Conservation (phyloP, 257 asterid species). For the Primulina eburnea region DNA sequence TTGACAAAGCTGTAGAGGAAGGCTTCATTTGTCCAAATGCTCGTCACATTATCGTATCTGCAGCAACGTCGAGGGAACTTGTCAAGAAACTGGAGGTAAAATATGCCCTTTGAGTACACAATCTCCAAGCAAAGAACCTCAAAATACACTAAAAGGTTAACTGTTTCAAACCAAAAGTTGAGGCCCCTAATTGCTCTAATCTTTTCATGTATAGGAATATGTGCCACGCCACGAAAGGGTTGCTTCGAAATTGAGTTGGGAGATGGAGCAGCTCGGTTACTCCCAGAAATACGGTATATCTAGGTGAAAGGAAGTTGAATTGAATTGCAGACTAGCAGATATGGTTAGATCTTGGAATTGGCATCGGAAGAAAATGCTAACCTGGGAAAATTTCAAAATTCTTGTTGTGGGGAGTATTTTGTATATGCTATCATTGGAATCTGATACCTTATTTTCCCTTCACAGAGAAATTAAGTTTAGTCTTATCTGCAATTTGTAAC, state of each 20-base stretch:
- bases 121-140: background rate
- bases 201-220: slow-evolving; percentile 36
- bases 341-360: slow-evolving; percentile 26
- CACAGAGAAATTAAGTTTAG: slow-evolving; percentile 17
- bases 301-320: slow-evolving; percentile 40
- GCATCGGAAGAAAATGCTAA: slow-evolving; percentile 40
- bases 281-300: slow-evolving; percentile 35
- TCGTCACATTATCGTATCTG: slow-evolving; percentile 85
- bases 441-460: slow-evolving; percentile 29
- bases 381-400: slow-evolving; percentile 34
- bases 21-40: slow-evolving; percentile 84
- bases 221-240: slow-evolving; percentile 57
- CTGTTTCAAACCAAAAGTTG: background rate
- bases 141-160: background rate
- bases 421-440: slow-evolving; percentile 48
- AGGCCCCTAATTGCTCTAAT: background rate
- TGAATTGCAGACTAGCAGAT: slow-evolving; percentile 24
- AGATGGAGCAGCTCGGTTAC: slow-evolving; percentile 50
- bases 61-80: slow-evolving; percentile 78
- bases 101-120: slow-evolving; percentile 9
- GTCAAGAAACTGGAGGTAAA: slow-evolving; percentile 84
- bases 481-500: slow-evolving; percentile 40
- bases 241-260: slow-evolving; percentile 59
- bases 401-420: slow-evolving; percentile 38
- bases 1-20: slow-evolving; percentile 91